Percentiles rank a stretch among this genome's conserved stretches.
Conservation (phyloP, 805 yeast species). For the Candida chilensis region DNA sequence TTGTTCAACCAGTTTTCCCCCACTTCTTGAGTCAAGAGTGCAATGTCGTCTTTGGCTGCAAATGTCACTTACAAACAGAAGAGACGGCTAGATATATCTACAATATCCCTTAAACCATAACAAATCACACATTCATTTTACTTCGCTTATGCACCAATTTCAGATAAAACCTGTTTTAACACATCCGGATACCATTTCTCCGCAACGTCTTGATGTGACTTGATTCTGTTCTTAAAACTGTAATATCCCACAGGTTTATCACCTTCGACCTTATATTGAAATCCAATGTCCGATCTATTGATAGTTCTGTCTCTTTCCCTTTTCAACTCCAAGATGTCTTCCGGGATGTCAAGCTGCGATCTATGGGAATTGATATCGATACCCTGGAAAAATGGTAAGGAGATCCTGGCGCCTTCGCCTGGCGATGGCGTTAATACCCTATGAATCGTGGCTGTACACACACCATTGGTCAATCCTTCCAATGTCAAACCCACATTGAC, state of each 20-base stretch:
- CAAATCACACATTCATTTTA: too few species aligned
- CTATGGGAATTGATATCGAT: constrained; percentile 27
- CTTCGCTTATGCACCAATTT: too few species aligned
- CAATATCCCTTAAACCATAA: too few species aligned
- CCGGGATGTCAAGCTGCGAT: constrained; percentile 17
- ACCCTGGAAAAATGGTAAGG: constrained; percentile 42
- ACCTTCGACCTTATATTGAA: constrained; percentile 26
- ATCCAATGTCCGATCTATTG: constrained; percentile 25
- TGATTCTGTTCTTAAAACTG: constrained; percentile 34
- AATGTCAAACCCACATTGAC: constrained; percentile 55
- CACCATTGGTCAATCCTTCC: constrained; percentile 50
- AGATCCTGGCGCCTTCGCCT: constrained; percentile 29
- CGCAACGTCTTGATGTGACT: constrained; percentile 34
- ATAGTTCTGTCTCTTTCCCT: constrained; percentile 25
- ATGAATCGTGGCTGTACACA: constrained; percentile 53
- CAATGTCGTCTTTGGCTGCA: too few species aligned
- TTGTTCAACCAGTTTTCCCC: too few species aligned
- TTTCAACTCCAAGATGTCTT: constrained; percentile 14
- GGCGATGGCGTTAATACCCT: constrained; percentile 36
- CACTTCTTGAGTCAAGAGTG: too few species aligned
- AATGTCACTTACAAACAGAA: too few species aligned
- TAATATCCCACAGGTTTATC: constrained; percentile 34
- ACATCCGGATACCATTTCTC: constrained; percentile 31
- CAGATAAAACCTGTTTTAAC: constrained; percentile 22
- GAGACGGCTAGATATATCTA: too few species aligned